Evolutionary conservation across 306 rosid genomes (phyloP), one percentile per base, ranked within the genome.

Genomic region (Alnus glutinosa): DNA sequence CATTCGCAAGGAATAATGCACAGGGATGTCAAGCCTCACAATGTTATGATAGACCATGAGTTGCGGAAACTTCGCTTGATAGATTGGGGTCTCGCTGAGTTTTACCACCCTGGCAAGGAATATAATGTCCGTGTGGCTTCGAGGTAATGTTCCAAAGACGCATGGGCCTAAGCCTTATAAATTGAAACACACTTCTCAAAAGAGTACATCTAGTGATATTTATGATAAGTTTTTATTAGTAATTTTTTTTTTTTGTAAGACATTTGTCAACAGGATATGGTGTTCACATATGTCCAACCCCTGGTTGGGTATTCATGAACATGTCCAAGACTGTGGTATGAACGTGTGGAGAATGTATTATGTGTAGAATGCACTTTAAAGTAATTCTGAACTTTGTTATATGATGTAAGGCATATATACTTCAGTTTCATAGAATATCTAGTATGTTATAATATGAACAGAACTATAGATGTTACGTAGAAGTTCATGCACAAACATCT

Each of bases 1-100:
- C 97, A 92, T 88, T 92, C 97, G 39, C 97, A 90, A 79, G 96
- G 97, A 84, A 92, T 92, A 75, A 92, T 92, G 96, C 97, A 92
- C 82, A 88, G 97, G 80, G 97, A 92, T 82, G 97, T 92, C 39
- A 92, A 90, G 84, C 97, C 97, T 80, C 97, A 92, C 86, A 92
- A 92, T 85, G 96, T 92, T 71, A 92, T 92, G 97, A 92, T 92
- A 73, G 97, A 92, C 87, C 97, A 90, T 70, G 96, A 92, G 79
- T 81, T 90, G 82, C 93, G 94, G 37, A 92, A 92, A 84, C 97
- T 92, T 52, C 97, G 96, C 83, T 75, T 92, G 89, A 92, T 92
- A 86, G 97, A 92, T 74, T 92, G 96, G 97, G 97, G 97, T 74
- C 97, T 90, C 57, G 97, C 97, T 44, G 97, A 92, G 83, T 90